Evolutionary conservation across 805 yeast genomes (phyloP).

Genomic region (Blastobotrys peoriensis): DNA sequence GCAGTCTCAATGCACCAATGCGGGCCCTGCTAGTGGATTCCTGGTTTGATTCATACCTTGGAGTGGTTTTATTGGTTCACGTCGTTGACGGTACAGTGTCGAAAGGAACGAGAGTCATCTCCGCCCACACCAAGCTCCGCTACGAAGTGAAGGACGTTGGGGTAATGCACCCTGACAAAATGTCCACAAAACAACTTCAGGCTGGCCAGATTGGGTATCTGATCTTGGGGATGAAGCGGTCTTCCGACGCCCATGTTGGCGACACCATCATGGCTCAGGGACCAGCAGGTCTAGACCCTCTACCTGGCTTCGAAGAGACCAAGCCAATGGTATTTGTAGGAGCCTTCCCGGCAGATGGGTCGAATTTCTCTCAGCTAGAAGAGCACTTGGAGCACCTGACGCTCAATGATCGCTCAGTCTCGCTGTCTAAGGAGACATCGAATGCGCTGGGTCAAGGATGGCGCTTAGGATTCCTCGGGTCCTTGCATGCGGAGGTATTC

Average conservation of each 20-base stretch:
- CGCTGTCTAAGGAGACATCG: slow-evolving; percentile 83
- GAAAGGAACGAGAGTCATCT: slow-evolving; percentile 67
- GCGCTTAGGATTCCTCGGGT: slow-evolving; percentile 93
- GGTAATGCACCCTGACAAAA: slow-evolving; percentile 86
- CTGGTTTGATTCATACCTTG: slow-evolving; percentile 92
- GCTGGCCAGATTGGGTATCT: slow-evolving; percentile 96
- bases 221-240: slow-evolving; percentile 89
- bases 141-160: slow-evolving; percentile 93
- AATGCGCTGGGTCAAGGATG: slow-evolving; percentile 96
- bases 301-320: slow-evolving; percentile 94
- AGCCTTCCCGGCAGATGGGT: slow-evolving; percentile 94
- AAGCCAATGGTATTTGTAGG: slow-evolving; percentile 99
- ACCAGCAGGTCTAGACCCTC: slow-evolving; percentile 51
- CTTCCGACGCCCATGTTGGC: slow-evolving; percentile 82
- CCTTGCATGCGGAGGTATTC: slow-evolving; percentile 91
- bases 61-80: slow-evolving; percentile 80
- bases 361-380: slow-evolving; percentile 81
- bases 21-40: slow-evolving; percentile 88
- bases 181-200: slow-evolving; percentile 52
- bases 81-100: slow-evolving; percentile 76
- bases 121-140: slow-evolving; percentile 68
- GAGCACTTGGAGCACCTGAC: slow-evolving; percentile 86
- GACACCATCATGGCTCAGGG: slow-evolving; percentile 69
- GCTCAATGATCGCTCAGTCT: slow-evolving; percentile 85
- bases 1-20: slow-evolving; percentile 46